Base-by-base conservation (phyloP, 164 flowering plant species). In the Saururus chinensis region DNA sequence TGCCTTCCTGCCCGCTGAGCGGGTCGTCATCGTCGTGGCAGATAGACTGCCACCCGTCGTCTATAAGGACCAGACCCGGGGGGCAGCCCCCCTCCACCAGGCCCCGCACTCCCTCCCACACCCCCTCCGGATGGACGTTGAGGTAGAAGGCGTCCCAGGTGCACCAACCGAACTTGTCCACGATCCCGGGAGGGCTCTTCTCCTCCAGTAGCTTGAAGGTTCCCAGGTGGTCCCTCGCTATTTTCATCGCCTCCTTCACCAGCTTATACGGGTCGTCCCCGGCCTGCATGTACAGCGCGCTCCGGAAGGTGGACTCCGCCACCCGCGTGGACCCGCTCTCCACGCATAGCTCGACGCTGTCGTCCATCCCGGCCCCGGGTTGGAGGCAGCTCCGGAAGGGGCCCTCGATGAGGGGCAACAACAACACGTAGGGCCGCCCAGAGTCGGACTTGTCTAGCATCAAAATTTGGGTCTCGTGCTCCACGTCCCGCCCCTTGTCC, bases 61-160 rank as follows among this genome's bases (percentile, higher is more conserved):
- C 92, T n/a, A 86, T 79, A 6, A 86, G 69, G 24, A 86, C 82
- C 12, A 86, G 40, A 0, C 85, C 88, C 0, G 92, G 96, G 11
- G 90, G 92, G 61, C 82, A 74, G 4, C 92, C 92, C 9, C 88
- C 90, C 8, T 78, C 84, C 13, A 67, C 86, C 1, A 88, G 71
- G 11, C 75, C 77, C 68, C 77, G 70, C 0, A 86, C 84, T 0
- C 96, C 92, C n/a, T 79, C 82, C 76, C 70, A 66, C 0, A 88
- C 75, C 0, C 95, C 95, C 9, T 75, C 35, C 9, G 95, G 91
- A 54, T 84, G 71, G 24, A 85, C 95, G 37, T 48, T 80, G 0
- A 82, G 80, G 59, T 85, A 88, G 69, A 88, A 85, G 0, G 95
- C 92, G 62, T 85, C 92, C 92, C 92, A 88, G 9, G 92, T 85